Base-by-base conservation (phyloP, 495 filamentous ascomycete species). In the Penicillium riverlandense region DNA sequence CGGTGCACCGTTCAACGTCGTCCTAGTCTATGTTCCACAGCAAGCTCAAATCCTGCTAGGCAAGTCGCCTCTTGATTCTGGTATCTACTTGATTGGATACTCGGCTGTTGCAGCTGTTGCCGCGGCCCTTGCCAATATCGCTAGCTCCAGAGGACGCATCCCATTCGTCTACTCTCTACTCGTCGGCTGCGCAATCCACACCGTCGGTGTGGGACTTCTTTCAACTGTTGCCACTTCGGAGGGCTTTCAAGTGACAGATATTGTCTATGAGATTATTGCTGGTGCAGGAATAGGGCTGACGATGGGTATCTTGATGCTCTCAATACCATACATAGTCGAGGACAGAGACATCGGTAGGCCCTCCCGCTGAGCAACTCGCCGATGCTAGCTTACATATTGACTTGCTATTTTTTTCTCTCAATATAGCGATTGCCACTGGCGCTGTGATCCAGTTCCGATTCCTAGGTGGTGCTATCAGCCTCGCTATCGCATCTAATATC, bases 1-100 rank as follows among this genome's bases (percentile, higher is more conserved):
- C 11, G 82, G 81, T 8, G 80, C 77, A 37, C 61, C 75, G 6
- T 83, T 75, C 48, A 74, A 81, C 29, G 40, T 60, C n/a, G 54
- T 60, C 8, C 62, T 82, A 5, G 70, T 83, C 32, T 72, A 76
- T 38, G 63, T 85, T 7, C 79, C 82, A 5, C 72, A 82, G 44
- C 71, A 77, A 36, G 77, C 82, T 29, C 78, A 83, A 44, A 63
- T 80, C 22, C 71, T 82, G 11, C 70, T 78, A 38, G 62, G 56
- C 8, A 46, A 55, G 37, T 67, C 67, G n/a, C 57, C 67, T 14
- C 47, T 66, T 9, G 49, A 50, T n/a, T 53, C 82, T 0, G 83
- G 81, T 11, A 56, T 83, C 11, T 67, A 79, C 29, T 59, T 88
- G 27, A 65, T 84, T 5, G 78, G 78, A 2, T 69, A 73, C 62